Percentiles rank a stretch among this genome's conserved stretches.
Evolutionary conservation across 768 basidiomycete species (phyloP).

Genomic region (Lentinula edodes): DNA sequence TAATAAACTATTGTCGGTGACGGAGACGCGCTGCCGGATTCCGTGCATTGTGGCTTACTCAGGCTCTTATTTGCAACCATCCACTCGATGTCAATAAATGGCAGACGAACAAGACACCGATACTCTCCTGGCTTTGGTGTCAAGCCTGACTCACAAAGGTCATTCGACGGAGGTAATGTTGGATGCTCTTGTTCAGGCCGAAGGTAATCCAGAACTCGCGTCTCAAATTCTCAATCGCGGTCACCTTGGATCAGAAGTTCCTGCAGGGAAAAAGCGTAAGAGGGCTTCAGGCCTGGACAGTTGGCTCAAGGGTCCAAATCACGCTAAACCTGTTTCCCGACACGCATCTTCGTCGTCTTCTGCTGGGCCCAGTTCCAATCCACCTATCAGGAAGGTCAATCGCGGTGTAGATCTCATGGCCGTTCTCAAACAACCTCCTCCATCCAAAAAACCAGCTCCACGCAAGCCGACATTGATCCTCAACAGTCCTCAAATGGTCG

Average conservation of each 20-base stretch:
- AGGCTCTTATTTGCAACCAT: neutral
- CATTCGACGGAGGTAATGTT: slow-evolving; percentile 41
- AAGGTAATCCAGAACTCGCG: slow-evolving; percentile 53
- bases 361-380: neutral
- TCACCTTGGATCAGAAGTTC: neutral
- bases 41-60: neutral
- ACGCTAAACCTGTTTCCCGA: neutral
- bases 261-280: slow-evolving; percentile 39
- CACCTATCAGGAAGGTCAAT: neutral
- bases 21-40: neutral
- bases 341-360: neutral
- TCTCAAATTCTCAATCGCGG: slow-evolving; percentile 31
- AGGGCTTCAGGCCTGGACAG: slow-evolving; percentile 35
- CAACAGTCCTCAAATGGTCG: slow-evolving; percentile 55
- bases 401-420: slow-evolving; percentile 44
- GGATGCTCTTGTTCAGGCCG: slow-evolving; percentile 48
- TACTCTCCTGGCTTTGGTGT: slow-evolving; percentile 59
- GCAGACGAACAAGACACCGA: slow-evolving; percentile 48
- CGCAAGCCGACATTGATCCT: slow-evolving; percentile 59
- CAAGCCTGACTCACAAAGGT: slow-evolving; percentile 42
- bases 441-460: slow-evolving; percentile 24
- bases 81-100: neutral
- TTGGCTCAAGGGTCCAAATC: slow-evolving; percentile 41
- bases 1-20: too few relatives aligned
- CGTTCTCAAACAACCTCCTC: slow-evolving; percentile 41